Base-by-base conservation (phyloP, 176 grass and related monocot species). In the Paspalum notatum region DNA sequence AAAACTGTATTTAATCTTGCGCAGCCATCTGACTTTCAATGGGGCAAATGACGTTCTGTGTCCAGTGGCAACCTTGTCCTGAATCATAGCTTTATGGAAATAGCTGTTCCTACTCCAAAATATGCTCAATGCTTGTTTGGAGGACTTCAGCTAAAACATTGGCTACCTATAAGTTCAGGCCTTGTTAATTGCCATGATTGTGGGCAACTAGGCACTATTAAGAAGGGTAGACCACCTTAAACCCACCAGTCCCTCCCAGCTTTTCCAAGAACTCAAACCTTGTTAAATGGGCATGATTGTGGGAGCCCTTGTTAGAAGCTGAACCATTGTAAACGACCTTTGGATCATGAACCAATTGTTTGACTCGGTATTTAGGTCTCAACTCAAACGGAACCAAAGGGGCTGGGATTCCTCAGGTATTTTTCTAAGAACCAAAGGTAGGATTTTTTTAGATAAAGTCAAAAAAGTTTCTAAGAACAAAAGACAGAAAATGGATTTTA, bases 401-500 rank as follows among this genome's bases (percentile, higher is more conserved):
- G 55, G 45, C 75, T 49, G 68, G 70, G 47, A 62, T 75, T 86
- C 63, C 56, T 63, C 76, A 40, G 68, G 43, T 50, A 69, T 32
- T 67, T 68, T 67, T 71, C 56, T 54, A 80, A 68, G 57, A 88
- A 76, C n/a, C 22, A 54, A 83, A 62, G 53, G 16, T 6, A 73
- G 15, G 32, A 80, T 32, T 32, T 32, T 32, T 32, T 32, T 32
- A 32, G 32, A 32, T 32, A 32, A 32, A 32, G 32, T 32, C 32
- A 32, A 32, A 32, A 32, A 32, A 32, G 3, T 62, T 62, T 64
- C 56, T 54, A 80, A 68, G 57, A 88, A 76, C n/a, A 37, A 54
- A 83, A 62, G 53, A 17, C 9, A 73, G n/a, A 43, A 80, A 70
- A 59, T 59, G 26, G n/a, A 81, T 59, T 91, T 84, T 65, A 88